Evolutionary conservation across 805 yeast genomes (phyloP).

Genomic region (Pichia occidentalis): DNA sequence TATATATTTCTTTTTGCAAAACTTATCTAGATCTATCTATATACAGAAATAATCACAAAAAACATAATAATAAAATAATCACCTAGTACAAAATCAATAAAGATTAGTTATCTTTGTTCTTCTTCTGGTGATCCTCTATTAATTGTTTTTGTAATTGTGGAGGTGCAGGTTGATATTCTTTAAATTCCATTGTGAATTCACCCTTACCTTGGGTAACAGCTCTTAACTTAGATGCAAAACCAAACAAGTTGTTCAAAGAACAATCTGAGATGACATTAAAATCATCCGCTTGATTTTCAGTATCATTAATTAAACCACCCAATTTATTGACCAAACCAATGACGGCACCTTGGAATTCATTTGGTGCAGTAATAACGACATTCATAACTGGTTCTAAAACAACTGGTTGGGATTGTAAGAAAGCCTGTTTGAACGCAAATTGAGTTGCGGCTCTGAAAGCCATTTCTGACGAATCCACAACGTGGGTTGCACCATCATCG

Average conservation of each 20-base stretch:
- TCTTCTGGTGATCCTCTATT: constrained; percentile 75
- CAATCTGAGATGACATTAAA: constrained; percentile 92
- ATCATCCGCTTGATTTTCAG: constrained; percentile 91
- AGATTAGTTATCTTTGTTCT: constrained; percentile 35
- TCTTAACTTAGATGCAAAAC: constrained; percentile 90
- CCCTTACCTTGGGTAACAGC: constrained; percentile 99
- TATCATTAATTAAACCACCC: constrained; percentile 87
- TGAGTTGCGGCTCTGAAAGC: constrained; percentile 91
- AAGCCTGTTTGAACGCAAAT: constrained; percentile 89
- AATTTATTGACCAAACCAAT: constrained; percentile 89
- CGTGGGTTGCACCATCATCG: constrained; percentile 96
- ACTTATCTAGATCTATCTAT: no score
- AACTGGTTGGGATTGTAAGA: constrained; percentile 75
- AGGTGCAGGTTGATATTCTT: constrained; percentile 84
- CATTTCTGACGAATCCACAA: constrained; percentile 94
- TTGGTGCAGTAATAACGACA: constrained; percentile 88
- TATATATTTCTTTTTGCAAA: no score
- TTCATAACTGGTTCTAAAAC: constrained; percentile 95
- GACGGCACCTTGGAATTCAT: constrained; percentile 90
- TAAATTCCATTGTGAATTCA: constrained; percentile 92
- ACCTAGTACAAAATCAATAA: no score
- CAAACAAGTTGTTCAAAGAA: constrained; percentile 93
- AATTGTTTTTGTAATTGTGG: constrained; percentile 87
- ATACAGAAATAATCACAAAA: no score
- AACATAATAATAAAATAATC: no score